These are phyloP conservation scores for Mortierella alpina DNA, from an alignment of 192 early-diverging fungal species.

Conservation along the genomic window DNA sequence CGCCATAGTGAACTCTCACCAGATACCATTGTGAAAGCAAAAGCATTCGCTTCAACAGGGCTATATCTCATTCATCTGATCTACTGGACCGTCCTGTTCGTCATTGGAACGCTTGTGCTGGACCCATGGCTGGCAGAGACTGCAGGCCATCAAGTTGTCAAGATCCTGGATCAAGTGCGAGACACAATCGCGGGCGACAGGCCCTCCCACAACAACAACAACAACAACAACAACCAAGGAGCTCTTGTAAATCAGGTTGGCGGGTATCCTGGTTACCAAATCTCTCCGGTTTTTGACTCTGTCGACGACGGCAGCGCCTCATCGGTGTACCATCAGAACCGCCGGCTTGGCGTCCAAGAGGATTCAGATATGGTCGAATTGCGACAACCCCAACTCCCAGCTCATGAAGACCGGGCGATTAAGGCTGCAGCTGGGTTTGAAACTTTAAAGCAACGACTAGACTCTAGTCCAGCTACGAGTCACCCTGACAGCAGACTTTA, in stretches of 20 bases:
- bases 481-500: conserved; percentile 2
- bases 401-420: conserved; percentile 36
- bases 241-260: neutral
- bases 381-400: conserved; percentile 2
- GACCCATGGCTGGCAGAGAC: conserved; percentile 59
- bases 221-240: neutral
- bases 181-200: conserved; percentile 16
- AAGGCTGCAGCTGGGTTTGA: conserved; percentile 42
- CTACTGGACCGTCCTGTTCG: conserved; percentile 58
- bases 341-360: neutral
- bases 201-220: neutral
- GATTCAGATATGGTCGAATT: neutral
- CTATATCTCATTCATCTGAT: conserved; percentile 54
- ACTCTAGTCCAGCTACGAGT: neutral
- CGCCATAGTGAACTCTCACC: conserved; percentile 16
- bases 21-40: conserved; percentile 40
- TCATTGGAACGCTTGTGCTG: conserved; percentile 52
- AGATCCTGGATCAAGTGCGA: conserved; percentile 52
- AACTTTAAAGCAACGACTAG: conserved; percentile 23
- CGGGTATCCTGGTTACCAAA: neutral
- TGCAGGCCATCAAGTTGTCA: conserved; percentile 54
- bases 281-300: too few species aligned
- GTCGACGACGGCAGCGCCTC: too few species aligned
- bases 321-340: neutral
- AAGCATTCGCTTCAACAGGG: conserved; percentile 31